phyloP scores from a whole-genome alignment of 805 yeast species.

The Naumovozyma castellii region DNA sequence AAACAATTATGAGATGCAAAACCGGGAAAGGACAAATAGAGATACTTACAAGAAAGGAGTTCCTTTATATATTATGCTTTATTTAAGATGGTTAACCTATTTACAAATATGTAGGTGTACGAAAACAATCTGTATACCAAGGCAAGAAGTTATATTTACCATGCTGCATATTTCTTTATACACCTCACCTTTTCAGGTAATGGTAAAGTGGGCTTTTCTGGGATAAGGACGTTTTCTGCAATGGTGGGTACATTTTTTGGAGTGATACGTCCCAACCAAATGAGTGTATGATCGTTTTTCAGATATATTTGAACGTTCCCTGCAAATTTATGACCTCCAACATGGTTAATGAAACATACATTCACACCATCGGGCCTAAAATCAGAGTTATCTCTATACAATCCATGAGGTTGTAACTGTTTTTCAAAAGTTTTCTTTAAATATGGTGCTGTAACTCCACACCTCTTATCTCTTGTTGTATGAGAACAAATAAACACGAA shows the following conservation, averaged over 20 bases:
- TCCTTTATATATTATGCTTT: too few relatives aligned
- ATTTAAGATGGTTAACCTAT: too few relatives aligned
- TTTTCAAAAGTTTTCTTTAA: slow-evolving; percentile 71
- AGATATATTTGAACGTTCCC: slow-evolving; percentile 79
- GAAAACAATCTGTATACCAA: too few relatives aligned
- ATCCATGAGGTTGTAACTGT: slow-evolving; percentile 58
- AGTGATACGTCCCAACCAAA: slow-evolving; percentile 81
- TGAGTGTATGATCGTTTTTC: slow-evolving; percentile 39
- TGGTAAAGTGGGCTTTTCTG: slow-evolving; percentile 61
- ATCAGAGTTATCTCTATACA: slow-evolving; percentile 71
- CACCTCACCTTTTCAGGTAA: slow-evolving; percentile 52
- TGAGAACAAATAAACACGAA: slow-evolving; percentile 80
- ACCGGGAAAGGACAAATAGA: too few relatives aligned
- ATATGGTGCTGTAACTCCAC: slow-evolving; percentile 90
- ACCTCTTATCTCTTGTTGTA: slow-evolving; percentile 79
- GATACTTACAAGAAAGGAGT: too few relatives aligned
- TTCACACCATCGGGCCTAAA: slow-evolving; percentile 63
- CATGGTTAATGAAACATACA: slow-evolving; percentile 69
- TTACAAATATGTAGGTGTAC: too few relatives aligned
- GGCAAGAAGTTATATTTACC: too few relatives aligned
- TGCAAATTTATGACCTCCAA: slow-evolving; percentile 93
- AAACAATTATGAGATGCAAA: too few relatives aligned
- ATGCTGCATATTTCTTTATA: slow-evolving; percentile 36
- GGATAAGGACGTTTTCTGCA: slow-evolving; percentile 62
- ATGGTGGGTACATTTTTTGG: slow-evolving; percentile 71